Evolutionary conservation across 1,284 basidiomycete genomes (phyloP).

Genomic region (Tylopilus sp.): DNA sequence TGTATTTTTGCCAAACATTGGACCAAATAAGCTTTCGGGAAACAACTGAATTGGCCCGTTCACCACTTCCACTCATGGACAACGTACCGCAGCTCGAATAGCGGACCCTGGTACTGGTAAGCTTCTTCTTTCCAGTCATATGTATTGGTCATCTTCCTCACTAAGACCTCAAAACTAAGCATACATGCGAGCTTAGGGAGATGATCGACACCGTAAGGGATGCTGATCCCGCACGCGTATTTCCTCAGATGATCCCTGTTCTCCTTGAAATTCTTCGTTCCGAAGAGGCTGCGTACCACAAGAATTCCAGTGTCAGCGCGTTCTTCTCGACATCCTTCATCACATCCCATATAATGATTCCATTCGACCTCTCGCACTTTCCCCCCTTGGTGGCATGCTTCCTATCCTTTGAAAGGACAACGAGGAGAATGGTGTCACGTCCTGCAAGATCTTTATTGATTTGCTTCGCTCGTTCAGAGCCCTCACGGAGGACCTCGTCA

Average conservation of each 20-base stretch:
- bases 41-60: constrained; percentile 8
- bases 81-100: constrained; percentile 61
- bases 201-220: constrained; percentile 89
- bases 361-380: constrained; percentile 75
- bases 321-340: constrained; percentile 90
- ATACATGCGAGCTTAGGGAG: constrained; percentile 86
- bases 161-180: constrained; percentile 77
- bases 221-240: constrained; percentile 79
- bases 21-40: constrained; percentile 45
- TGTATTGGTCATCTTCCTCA: constrained; percentile 7
- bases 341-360: constrained; percentile 89
- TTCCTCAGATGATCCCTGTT: constrained; percentile 82
- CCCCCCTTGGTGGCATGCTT: constrained; percentile 84
- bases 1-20: constrained; percentile 40
- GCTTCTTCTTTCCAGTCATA: background rate
- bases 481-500: constrained; percentile 83
- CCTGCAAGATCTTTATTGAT: constrained; percentile 95
- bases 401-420: constrained; percentile 91
- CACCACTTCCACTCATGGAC: constrained; percentile 49
- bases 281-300: constrained; percentile 82
- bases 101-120: constrained; percentile 76
- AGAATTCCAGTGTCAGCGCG: constrained; percentile 88
- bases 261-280: constrained; percentile 84
- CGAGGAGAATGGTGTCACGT: constrained; percentile 94
- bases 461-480: constrained; percentile 74